Conservation (phyloP, 2,329 filamentous ascomycete genomes). For the Colletotrichum sp. region DNA sequence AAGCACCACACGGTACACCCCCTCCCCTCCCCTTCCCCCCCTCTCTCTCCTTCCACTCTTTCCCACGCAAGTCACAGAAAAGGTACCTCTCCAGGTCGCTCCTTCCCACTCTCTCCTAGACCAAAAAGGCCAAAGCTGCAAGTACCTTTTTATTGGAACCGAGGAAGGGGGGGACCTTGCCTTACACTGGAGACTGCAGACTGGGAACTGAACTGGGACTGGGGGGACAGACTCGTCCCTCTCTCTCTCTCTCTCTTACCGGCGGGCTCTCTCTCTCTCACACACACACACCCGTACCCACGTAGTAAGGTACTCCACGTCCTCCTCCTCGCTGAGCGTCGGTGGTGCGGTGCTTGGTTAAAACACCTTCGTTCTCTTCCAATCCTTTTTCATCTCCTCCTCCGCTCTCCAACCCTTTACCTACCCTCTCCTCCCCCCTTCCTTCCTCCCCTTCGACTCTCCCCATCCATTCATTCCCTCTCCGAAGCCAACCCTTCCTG, state of each 20-base stretch:
- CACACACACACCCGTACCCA: neutral
- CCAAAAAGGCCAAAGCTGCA: constrained; percentile 16
- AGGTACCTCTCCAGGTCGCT: neutral
- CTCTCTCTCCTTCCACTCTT: neutral
- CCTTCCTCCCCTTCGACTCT: constrained; percentile 40
- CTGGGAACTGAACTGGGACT: neutral
- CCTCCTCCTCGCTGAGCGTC: neutral
- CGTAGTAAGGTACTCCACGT: neutral
- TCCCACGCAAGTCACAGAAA: neutral
- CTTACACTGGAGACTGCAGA: neutral
- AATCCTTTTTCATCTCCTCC: constrained; percentile 60
- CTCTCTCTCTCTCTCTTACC: neutral
- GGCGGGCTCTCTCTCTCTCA: neutral
- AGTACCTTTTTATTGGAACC: neutral
- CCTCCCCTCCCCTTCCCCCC: neutral
- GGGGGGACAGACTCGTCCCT: neutral
- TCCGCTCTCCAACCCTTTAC: constrained; percentile 59
- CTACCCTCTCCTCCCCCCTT: constrained; percentile 37
- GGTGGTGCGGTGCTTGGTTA: constrained; percentile 32
- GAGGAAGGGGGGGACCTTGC: neutral
- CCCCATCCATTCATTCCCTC: constrained; percentile 60
- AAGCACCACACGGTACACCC: neutral
- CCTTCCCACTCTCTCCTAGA: neutral
- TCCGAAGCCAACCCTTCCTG: constrained; percentile 55
- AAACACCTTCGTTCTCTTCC: constrained; percentile 51